These are phyloP conservation scores for Pyrenophora teres DNA, from an alignment of 2,329 filamentous ascomycete genomes.

Conservation along the genomic window DNA sequence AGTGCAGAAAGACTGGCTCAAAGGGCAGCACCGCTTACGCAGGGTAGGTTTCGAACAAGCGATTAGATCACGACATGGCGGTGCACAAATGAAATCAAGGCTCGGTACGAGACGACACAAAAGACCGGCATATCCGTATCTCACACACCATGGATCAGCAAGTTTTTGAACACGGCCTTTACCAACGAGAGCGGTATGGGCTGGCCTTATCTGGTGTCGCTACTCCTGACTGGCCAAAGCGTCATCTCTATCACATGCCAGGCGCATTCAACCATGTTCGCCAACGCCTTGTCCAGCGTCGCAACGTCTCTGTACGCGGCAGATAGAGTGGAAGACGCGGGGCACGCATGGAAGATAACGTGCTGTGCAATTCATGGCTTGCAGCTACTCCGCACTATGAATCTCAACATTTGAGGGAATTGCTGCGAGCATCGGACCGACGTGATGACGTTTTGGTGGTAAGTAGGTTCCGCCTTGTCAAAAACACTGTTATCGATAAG, in stretches of 20 bases:
- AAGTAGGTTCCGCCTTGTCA: neutral
- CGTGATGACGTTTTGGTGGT: slow-evolving; percentile 8
- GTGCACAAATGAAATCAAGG: slow-evolving; percentile 2
- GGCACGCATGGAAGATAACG: slow-evolving; percentile 7
- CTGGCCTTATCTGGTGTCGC: slow-evolving; percentile 12
- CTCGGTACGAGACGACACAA: neutral
- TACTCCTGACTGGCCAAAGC: slow-evolving; percentile 19
- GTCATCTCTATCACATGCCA: slow-evolving; percentile 32
- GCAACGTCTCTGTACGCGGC: slow-evolving; percentile 13
- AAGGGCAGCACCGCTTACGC: slow-evolving; percentile 1
- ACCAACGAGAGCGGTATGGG: slow-evolving; percentile 17
- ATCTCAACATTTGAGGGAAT: slow-evolving; percentile 1
- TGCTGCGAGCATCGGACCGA: neutral
- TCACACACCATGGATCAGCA: neutral
- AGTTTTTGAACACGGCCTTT: neutral
- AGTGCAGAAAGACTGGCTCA: neutral
- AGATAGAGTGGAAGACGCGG: slow-evolving; percentile 8
- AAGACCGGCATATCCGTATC: neutral
- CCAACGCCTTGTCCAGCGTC: slow-evolving; percentile 24
- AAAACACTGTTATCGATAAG: slow-evolving; percentile 26
- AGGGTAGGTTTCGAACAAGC: slow-evolving; percentile 2
- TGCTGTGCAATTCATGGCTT: slow-evolving; percentile 3
- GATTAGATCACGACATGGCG: neutral
- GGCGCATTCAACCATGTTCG: slow-evolving; percentile 12
- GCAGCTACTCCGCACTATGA: slow-evolving; percentile 4